Percentiles rank a stretch among this genome's conserved stretches.
Evolutionary conservation across 495 filamentous ascomycete genomes (phyloP).

Genomic region (Saxophila tyrrhenica): DNA sequence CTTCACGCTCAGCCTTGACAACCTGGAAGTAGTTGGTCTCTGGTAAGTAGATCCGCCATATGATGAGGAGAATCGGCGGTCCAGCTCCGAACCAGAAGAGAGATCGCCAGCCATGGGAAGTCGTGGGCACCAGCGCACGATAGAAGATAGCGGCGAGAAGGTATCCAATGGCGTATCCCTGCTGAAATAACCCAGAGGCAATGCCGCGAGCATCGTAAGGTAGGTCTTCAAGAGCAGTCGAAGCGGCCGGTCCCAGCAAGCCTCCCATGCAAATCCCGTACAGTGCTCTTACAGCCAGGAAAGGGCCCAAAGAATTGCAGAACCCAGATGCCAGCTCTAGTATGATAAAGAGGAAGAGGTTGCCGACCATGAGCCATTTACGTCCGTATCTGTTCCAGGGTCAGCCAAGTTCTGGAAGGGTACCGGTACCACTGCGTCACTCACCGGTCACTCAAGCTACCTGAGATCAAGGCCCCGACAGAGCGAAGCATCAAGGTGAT

Average conservation of each 20-base stretch:
- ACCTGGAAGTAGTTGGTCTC: slow-evolving; percentile 61
- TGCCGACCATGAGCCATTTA: slow-evolving; percentile 44
- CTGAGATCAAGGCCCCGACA: slow-evolving; percentile 24
- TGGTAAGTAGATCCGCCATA: slow-evolving; percentile 41
- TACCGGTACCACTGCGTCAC: slow-evolving; percentile 1
- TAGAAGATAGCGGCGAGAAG: slow-evolving; percentile 26
- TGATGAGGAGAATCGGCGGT: slow-evolving; percentile 27
- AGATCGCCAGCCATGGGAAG: slow-evolving; percentile 27
- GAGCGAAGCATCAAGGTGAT: slow-evolving; percentile 26
- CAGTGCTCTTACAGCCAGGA: slow-evolving; percentile 22
- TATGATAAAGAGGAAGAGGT: slow-evolving; percentile 20
- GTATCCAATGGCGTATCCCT: slow-evolving; percentile 26
- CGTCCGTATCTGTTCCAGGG: slow-evolving; percentile 43
- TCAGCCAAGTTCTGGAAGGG: not conserved
- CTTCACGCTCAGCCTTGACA: slow-evolving; percentile 47
- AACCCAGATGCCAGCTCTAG: slow-evolving; percentile 26
- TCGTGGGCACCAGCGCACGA: slow-evolving; percentile 26
- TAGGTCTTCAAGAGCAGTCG: slow-evolving; percentile 25
- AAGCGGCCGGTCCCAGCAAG: slow-evolving; percentile 22
- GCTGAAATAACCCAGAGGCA: slow-evolving; percentile 24
- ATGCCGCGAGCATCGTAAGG: slow-evolving; percentile 28
- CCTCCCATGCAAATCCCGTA: slow-evolving; percentile 29
- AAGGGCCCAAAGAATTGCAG: slow-evolving; percentile 15
- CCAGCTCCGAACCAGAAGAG: slow-evolving; percentile 30
- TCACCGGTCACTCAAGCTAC: slow-evolving; percentile 16